Evolutionary conservation across 108 stramenopile species (phyloP).

Genomic region (Fistulifera pelliculosa): DNA sequence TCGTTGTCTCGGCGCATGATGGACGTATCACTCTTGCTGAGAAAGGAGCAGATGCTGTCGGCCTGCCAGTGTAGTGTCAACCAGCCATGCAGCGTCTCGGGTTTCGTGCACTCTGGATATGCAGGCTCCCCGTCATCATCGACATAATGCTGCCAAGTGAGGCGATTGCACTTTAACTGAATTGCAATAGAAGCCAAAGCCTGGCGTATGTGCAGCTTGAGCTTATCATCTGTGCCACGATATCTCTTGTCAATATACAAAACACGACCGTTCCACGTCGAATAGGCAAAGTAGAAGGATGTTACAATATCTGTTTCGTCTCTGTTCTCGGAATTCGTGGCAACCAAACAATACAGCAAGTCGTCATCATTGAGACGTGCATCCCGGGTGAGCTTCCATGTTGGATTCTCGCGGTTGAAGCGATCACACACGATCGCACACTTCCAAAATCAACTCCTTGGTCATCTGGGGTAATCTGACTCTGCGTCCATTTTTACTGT

Average conservation of each 20-base stretch:
- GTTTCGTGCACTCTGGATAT: neutral
- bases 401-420: no score
- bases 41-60: neutral
- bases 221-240: conserved; percentile 5
- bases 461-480: no score
- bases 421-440: no score
- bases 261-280: conserved; percentile 30
- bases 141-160: conserved; percentile 6
- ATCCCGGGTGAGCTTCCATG: no score
- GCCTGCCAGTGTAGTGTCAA: conserved; percentile 11
- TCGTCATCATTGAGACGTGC: no score
- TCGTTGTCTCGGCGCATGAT: neutral
- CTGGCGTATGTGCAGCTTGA: neutral
- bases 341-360: neutral
- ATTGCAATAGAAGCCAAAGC: conserved; percentile 5
- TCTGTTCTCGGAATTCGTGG: neutral
- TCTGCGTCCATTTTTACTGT: no score
- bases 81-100: conserved; percentile 7
- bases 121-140: no score
- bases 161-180: conserved; percentile 1
- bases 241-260: conserved; percentile 17
- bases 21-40: no score
- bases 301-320: conserved; percentile 1
- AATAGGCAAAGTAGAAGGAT: conserved; percentile 28
- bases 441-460: no score